A percentile compares a stretch with the other conserved stretches of the same genome.
These are phyloP conservation scores for Macrolepiota albuminosa DNA, from an alignment of 768 basidiomycete genomes.

Conservation along the genomic window DNA sequence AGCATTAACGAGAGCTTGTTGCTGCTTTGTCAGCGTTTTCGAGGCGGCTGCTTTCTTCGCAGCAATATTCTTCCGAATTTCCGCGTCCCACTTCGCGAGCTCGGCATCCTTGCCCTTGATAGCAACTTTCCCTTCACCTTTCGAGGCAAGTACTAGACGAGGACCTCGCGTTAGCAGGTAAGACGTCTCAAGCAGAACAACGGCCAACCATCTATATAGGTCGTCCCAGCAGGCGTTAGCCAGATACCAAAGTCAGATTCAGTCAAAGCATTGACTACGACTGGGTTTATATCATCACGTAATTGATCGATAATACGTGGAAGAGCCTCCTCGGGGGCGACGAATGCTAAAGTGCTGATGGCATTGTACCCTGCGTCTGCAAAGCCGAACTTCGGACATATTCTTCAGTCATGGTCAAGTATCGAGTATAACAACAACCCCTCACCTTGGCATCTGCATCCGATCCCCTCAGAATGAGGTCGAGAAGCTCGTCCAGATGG, in stretches of 20 bases:
- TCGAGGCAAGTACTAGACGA: constrained; percentile 58
- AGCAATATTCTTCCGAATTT: constrained; percentile 81
- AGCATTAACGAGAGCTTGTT: constrained; percentile 75
- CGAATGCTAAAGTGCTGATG: constrained; percentile 72
- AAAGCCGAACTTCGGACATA: constrained; percentile 36
- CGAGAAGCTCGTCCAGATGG: constrained; percentile 45
- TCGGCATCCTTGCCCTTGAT: constrained; percentile 85
- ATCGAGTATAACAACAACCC: neutral
- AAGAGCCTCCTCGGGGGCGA: constrained; percentile 65
- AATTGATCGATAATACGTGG: constrained; percentile 69
- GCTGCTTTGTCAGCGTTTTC: constrained; percentile 70
- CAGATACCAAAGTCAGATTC: constrained; percentile 79
- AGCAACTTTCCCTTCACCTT: constrained; percentile 39
- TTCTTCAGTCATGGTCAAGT: neutral
- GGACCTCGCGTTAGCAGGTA: neutral
- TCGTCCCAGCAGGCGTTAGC: constrained; percentile 77
- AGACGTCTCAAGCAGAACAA: neutral
- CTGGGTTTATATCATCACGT: constrained; percentile 56
- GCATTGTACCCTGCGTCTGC: constrained; percentile 70
- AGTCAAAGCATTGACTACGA: constrained; percentile 56
- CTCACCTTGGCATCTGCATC: constrained; percentile 42
- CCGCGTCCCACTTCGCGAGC: constrained; percentile 93
- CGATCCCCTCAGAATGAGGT: constrained; percentile 44
- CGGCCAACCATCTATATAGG: constrained; percentile 70
- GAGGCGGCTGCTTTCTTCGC: constrained; percentile 62